Evolutionary conservation across 2,329 filamentous ascomycete species (phyloP).

Genomic region (Aspergillus latus): DNA sequence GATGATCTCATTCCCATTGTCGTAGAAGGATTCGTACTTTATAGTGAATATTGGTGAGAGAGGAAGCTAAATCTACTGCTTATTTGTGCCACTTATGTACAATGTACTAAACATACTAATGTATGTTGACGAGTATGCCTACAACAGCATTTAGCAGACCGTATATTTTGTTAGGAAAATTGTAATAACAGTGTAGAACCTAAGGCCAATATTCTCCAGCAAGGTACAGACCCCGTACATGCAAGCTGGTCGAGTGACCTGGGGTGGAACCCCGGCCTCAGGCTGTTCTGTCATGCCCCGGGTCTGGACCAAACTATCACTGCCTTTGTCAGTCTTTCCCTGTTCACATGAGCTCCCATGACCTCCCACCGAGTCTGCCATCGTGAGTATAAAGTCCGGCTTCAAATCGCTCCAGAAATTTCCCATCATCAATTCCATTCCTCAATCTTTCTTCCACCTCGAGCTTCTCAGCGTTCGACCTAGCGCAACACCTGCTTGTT

Average conservation of each 20-base stretch:
- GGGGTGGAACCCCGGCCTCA: conserved; percentile 2
- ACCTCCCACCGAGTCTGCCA: conserved; percentile 4
- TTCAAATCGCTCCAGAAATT: not conserved
- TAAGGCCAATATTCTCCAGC: not conserved
- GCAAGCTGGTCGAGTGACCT: conserved; percentile 18
- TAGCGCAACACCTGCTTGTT: not conserved
- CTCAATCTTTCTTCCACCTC: not conserved
- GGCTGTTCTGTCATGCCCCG: conserved; percentile 9
- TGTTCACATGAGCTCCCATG: conserved; percentile 25
- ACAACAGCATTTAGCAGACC: no score
- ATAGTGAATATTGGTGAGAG: not conserved
- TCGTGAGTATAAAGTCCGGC: conserved; percentile 21
- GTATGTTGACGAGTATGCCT: no score
- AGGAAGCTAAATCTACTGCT: not conserved
- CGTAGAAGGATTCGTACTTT: no score
- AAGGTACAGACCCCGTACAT: not conserved
- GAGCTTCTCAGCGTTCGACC: not conserved
- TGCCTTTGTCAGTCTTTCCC: conserved; percentile 11
- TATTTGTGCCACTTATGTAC: no score
- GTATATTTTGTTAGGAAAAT: not conserved
- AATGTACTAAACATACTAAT: no score
- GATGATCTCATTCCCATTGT: not conserved
- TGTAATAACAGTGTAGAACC: not conserved
- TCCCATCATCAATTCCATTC: conserved; percentile 10
- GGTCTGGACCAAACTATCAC: conserved; percentile 14